A percentile compares a stretch with the other conserved stretches of the same genome.
These are phyloP conservation scores for Glonium stellatum DNA, from an alignment of 495 filamentous ascomycete genomes.

Conservation along the genomic window DNA sequence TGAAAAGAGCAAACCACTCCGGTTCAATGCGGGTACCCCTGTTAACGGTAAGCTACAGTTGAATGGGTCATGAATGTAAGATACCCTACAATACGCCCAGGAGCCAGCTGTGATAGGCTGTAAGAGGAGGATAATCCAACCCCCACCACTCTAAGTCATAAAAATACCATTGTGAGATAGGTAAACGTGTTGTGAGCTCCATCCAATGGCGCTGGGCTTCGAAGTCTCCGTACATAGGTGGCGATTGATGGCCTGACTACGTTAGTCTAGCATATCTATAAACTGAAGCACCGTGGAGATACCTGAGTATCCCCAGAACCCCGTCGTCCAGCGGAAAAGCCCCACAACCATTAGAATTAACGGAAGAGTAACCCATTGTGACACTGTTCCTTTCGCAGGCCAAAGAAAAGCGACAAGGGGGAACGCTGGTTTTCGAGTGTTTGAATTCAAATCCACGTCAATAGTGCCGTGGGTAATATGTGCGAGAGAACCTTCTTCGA, in stretches of 20 bases:
- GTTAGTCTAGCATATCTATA: not conserved
- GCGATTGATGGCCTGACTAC: constrained; percentile 59
- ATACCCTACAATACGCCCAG: constrained; percentile 70
- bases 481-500: constrained; percentile 38
- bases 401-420: constrained; percentile 87
- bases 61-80: not conserved
- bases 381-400: constrained; percentile 73
- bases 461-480: constrained; percentile 47
- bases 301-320: constrained; percentile 94
- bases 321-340: constrained; percentile 86
- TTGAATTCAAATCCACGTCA: constrained; percentile 40
- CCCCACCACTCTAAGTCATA: constrained; percentile 97
- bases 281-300: constrained; percentile 15
- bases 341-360: constrained; percentile 83
- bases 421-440: constrained; percentile 54
- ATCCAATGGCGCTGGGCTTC: constrained; percentile 98
- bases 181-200: constrained; percentile 86
- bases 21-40: constrained; percentile 71
- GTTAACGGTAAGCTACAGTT: constrained; percentile 18
- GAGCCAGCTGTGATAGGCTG: constrained; percentile 95
- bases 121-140: constrained; percentile 93
- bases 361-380: constrained; percentile 89
- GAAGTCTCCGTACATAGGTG: constrained; percentile 94
- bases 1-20: constrained; percentile 80
- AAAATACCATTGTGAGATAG: constrained; percentile 92